Evolutionary conservation across 1,284 basidiomycete genomes (phyloP).

Genomic region (Waitea zeae): DNA sequence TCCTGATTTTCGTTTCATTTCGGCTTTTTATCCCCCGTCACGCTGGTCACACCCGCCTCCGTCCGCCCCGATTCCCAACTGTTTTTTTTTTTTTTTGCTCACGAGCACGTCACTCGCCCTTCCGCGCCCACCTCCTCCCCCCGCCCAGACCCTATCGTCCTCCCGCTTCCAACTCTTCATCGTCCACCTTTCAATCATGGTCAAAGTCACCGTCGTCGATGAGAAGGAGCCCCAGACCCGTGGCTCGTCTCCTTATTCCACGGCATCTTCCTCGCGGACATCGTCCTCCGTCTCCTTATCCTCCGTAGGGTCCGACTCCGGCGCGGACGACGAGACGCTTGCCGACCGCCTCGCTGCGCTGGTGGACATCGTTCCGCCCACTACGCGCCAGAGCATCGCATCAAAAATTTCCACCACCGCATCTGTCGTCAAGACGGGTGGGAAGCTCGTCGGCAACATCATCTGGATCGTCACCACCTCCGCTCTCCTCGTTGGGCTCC

Average conservation of each 20-base stretch:
- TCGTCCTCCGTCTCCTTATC: constrained; percentile 55
- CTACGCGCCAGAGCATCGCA: constrained; percentile 65
- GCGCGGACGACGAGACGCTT: constrained; percentile 64
- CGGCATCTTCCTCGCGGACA: constrained; percentile 44
- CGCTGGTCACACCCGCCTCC: no score
- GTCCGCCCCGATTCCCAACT: no score
- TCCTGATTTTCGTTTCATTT: no score
- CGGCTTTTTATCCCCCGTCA: no score
- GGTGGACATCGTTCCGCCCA: constrained; percentile 88
- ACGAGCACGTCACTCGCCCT: no score
- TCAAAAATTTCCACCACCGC: constrained; percentile 43
- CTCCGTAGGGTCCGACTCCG: constrained; percentile 55
- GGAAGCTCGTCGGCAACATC: constrained; percentile 69
- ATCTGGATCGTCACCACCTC: constrained; percentile 94
- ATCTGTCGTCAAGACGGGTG: constrained; percentile 42
- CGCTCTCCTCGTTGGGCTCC: constrained; percentile 84
- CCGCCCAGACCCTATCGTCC: constrained; percentile 2
- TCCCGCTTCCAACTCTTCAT: constrained; percentile 2
- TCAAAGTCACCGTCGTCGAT: constrained; percentile 73
- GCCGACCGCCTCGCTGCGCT: constrained; percentile 82
- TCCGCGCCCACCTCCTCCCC: constrained; percentile 1
- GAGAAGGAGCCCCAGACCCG: constrained; percentile 38
- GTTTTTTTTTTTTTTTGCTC: no score
- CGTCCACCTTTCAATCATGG: constrained; percentile 37
- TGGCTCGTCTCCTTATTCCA: constrained; percentile 46